Percentiles rank a stretch among this genome's conserved stretches.
These are phyloP conservation scores for Macrotyloma uniflorum DNA, from an alignment of 306 rosid genomes.

Conservation along the genomic window DNA sequence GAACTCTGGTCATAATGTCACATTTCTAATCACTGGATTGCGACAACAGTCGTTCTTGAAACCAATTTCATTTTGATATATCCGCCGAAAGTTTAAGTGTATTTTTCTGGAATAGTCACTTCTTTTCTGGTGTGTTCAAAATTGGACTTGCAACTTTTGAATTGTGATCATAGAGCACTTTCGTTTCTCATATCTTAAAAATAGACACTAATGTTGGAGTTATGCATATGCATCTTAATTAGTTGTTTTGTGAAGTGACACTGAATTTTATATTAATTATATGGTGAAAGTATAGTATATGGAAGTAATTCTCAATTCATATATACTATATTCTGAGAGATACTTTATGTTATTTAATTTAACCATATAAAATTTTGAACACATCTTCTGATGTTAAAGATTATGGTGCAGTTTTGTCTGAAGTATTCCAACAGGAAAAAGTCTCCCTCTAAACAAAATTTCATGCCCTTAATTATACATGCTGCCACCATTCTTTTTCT, in stretches of 20 bases:
- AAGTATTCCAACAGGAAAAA: neutral
- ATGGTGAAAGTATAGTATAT: no score
- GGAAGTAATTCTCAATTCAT: no score
- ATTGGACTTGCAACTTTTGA: neutral
- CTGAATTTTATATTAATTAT: no score
- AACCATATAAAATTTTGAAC: no score
- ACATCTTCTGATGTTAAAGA: no score
- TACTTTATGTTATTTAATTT: no score
- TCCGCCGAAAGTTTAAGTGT: conserved; percentile 35
- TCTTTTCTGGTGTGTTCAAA: neutral
- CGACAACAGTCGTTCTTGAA: conserved; percentile 1
- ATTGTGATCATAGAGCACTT: neutral
- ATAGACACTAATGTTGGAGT: no score
- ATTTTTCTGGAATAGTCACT: conserved; percentile 1
- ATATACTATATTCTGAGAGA: no score
- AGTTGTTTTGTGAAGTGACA: no score
- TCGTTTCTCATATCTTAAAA: neutral
- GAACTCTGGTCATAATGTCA: neutral
- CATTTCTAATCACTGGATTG: conserved; percentile 9
- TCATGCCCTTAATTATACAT: neutral
- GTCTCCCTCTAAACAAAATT: neutral
- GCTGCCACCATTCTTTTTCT: neutral
- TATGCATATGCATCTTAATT: no score
- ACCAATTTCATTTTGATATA: neutral
- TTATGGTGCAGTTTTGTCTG: neutral